Base-by-base conservation (phyloP, 192 early-diverging fungal species). In the Spizellomyces punctatus region DNA sequence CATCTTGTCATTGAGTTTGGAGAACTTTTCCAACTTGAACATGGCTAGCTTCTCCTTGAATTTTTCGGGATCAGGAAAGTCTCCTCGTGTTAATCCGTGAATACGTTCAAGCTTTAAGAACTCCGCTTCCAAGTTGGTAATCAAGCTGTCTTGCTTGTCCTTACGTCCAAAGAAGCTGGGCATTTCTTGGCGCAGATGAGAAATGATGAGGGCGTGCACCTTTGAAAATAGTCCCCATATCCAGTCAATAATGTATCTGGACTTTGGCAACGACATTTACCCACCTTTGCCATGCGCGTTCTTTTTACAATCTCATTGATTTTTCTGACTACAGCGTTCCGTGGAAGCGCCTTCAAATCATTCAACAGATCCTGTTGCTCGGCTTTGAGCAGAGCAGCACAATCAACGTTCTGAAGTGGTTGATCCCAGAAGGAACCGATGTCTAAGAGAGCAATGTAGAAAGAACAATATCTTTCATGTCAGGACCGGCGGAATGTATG, bases 231-330 rank as follows among this genome's bases (percentile, higher is more conserved):
- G 27, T 3, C 27, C 3, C n/a, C n/a, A n/a, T n/a, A n/a, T 36
- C 27, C 27, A 36, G 27, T 36, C 3, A 69, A 79, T 19, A 63
- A 27, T 44, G 43, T 46, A 27, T 61, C 4, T 2, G 41, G 1
- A 61, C 4, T 55, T 61, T 0, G 59, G 1, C 1, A 42, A 1
- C 1, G 1, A 14, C 59, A 14, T 42, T 41, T 6, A 46, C 10
- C 48, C 71, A 85, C 86, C 36, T 83, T 87, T 41, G 92, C 92
- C 63, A 89, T 78, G 12, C 91, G 75, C 0, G 94, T 90, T 10
- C 93, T 85, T 67, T 94, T 95, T 56, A 95, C 93, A 64, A 96
- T 95, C 61, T 96, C 93, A 76, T 96, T 96, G 59, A 96, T 87
- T 46, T 93, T 91, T 8, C 94, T 88, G 49, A 95, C 83, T 6